Percentiles rank a stretch among this genome's conserved stretches.
These are phyloP conservation scores for Coemansia sp. DNA, from an alignment of 192 early-diverging fungal species.

Conservation along the genomic window DNA sequence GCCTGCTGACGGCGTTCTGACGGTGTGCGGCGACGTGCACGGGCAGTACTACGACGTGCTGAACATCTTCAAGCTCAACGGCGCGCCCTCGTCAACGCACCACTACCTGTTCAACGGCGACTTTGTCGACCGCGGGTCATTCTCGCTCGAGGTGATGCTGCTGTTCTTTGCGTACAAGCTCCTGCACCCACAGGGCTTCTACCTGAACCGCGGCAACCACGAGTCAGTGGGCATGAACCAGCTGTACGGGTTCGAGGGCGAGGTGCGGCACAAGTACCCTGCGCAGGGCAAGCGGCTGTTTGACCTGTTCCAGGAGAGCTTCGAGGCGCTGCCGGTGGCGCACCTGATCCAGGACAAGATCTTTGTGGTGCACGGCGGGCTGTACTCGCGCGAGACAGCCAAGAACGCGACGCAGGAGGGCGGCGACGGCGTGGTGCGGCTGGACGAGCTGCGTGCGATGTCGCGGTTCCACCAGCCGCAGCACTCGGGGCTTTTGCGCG, in stretches of 20 bases:
- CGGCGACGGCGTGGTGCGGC: conserved; percentile 65
- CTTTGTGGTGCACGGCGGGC: conserved; percentile 94
- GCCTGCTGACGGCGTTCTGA: conserved; percentile 66
- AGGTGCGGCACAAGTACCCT: conserved; percentile 89
- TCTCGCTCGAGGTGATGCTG: conserved; percentile 94
- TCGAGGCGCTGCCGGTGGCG: conserved; percentile 89
- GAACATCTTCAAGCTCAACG: conserved; percentile 93
- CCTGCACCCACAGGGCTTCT: conserved; percentile 81
- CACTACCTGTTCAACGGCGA: conserved; percentile 97
- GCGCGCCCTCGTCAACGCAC: conserved; percentile 76
- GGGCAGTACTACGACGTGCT: conserved; percentile 98
- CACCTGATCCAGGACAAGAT: conserved; percentile 91
- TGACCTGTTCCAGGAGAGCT: conserved; percentile 91
- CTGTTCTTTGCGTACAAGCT: conserved; percentile 89
- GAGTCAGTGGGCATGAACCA: conserved; percentile 99
- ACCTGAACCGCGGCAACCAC: conserved; percentile 94
- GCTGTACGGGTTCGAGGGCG: conserved; percentile 98
- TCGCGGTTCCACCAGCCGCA: conserved; percentile 78
- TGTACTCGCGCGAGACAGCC: conserved; percentile 80
- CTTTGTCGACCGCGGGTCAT: conserved; percentile 98
- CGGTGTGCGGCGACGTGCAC: conserved; percentile 98
- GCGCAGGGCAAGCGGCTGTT: conserved; percentile 76
- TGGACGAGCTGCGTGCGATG: conserved; percentile 88
- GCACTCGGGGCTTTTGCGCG: conserved; percentile 81
- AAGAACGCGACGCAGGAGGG: conserved; percentile 30